Base-by-base conservation (phyloP, 192 early-diverging fungal genomes). In the Rhizophagus clarus region DNA sequence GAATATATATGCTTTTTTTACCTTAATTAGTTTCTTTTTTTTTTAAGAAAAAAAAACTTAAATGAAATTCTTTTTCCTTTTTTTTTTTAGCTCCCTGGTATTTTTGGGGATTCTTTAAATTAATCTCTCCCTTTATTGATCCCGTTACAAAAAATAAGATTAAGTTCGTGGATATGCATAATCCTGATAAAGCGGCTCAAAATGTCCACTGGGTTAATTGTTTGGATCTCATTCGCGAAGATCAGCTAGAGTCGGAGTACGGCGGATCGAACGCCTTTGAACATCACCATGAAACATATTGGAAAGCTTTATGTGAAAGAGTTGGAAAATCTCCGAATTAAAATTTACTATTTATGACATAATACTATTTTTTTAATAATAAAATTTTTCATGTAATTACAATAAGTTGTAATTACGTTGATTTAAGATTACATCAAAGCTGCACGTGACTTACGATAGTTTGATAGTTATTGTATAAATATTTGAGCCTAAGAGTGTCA, bases 41-140 rank as follows among this genome's bases (percentile, higher is more conserved):
- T 24, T 64, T 10, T 31, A 20, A 63, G 17, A 61, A 49, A 64
- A 74, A 62, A 24, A 28, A 40, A 40, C 5, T 7, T 40, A 42
- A 45, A 45, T 2, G 42, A 45, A 42, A 12, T 12, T 45, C 11
- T 26, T 20, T 32, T 34, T 12, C 12, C 11, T 26, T 20, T 32
- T 34, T 28, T 64, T 26, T 10, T 15, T 70, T 74, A 90, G 94
- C 95, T 40, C 94, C 93, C 63, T 95, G 93, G 93, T 93, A 96
- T 80, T 93, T 98, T 81, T 91, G 89, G 82, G 90, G 88, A 11
- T 93, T 96, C 77, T 96, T 93, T 83, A 94, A 90, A 82, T 61
- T 96, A 26, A 88, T 98, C 31, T 90, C 92, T 56, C 95, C 96
- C 17, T 97, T 97, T 78, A 90, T 98, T 73, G 96, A 98, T 83